A percentile compares a stretch with the other conserved stretches of the same genome.
phyloP scores from a whole-genome alignment of 331 rosid species.

The Rhamnella rubrinervis region DNA sequence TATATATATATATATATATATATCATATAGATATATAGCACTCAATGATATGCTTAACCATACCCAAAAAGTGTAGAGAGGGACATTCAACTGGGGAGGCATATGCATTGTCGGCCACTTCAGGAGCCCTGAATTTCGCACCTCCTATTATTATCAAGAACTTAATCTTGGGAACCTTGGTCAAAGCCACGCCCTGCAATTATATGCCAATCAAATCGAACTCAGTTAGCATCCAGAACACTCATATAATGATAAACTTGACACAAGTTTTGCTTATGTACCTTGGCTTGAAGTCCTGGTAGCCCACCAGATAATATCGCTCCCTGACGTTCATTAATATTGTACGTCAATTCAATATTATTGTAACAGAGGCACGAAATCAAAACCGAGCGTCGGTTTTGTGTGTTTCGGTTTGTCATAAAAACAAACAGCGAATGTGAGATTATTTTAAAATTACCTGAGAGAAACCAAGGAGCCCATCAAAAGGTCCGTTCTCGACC shows the following conservation, averaged over 20 bases:
- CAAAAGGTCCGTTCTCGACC: conserved; percentile 70
- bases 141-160: conserved; percentile 64
- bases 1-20: too few species aligned
- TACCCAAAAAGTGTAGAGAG: conserved; percentile 83
- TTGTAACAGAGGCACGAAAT: not conserved
- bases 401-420: too few species aligned
- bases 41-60: too few species aligned
- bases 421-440: too few species aligned
- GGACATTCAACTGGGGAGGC: conserved; percentile 46
- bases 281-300: conserved; percentile 81
- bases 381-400: not conserved
- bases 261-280: conserved; percentile 4
- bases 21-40: too few species aligned
- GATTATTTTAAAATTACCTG: conserved; percentile 40
- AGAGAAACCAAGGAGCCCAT: conserved; percentile 86
- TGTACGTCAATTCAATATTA: conserved; percentile 1
- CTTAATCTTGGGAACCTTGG: conserved; percentile 65
- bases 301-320: conserved; percentile 70
- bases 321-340: conserved; percentile 41
- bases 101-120: conserved; percentile 49
- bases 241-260: too few species aligned
- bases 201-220: not conserved
- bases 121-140: conserved; percentile 48
- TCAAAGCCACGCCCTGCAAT: conserved; percentile 63
- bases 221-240: not conserved